A percentile compares a stretch with the other conserved stretches of the same genome.
phyloP scores from a whole-genome alignment of 129 eudicot species.

The Scalesia atractyloides region DNA sequence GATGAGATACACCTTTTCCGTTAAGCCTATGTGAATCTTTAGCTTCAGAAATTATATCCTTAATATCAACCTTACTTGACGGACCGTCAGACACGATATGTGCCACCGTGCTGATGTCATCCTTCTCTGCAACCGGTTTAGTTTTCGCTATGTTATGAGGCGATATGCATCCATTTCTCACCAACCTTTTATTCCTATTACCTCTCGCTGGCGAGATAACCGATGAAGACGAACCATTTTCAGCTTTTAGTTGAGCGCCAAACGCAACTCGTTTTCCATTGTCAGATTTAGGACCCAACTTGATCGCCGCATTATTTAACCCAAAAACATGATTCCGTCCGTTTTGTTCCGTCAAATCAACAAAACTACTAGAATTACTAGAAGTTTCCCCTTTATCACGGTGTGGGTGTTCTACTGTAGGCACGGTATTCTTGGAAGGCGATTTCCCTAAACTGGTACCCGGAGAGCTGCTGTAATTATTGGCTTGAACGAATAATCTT shows the following conservation, averaged over 20 bases:
- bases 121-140: conserved; percentile 43
- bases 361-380: conserved; percentile 30
- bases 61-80: conserved; percentile 34
- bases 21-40: conserved; percentile 35
- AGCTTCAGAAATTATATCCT: conserved; percentile 48
- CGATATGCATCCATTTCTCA: conserved; percentile 74
- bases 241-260: conserved; percentile 34
- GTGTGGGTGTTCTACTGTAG: conserved; percentile 19
- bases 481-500: conserved; percentile 32
- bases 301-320: conserved; percentile 18
- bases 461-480: conserved; percentile 18
- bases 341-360: conserved; percentile 46
- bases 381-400: conserved; percentile 39
- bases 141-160: conserved; percentile 68
- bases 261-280: conserved; percentile 29
- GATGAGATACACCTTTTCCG: conserved; percentile 54
- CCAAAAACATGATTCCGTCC: conserved; percentile 24
- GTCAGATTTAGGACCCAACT: conserved; percentile 35
- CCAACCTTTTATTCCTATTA: conserved; percentile 59
- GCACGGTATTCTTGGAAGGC: conserved; percentile 21
- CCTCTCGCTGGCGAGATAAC: conserved; percentile 35
- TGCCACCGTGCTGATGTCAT: conserved; percentile 20
- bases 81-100: conserved; percentile 23
- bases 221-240: conserved; percentile 32
- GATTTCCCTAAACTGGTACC: conserved; percentile 25